phyloP scores from a whole-genome alignment of 208 protist genomes.

The Trypanosoma caninum region DNA sequence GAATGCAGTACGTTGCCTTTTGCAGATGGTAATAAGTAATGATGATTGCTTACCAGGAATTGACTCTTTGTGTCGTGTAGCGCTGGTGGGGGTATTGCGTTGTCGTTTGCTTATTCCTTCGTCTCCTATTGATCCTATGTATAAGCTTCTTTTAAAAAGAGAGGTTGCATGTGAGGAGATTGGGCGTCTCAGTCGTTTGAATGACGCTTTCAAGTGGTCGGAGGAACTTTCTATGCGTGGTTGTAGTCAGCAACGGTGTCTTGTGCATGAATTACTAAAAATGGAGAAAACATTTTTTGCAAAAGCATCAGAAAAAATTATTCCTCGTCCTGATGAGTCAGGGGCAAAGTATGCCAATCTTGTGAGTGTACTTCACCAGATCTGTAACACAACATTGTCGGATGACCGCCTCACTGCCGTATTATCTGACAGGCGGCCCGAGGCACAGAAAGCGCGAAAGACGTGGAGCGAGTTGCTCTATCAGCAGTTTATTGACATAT shows the following conservation, averaged over 20 bases:
- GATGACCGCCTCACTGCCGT: conserved; percentile 55
- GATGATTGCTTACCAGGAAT: background rate
- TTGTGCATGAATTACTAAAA: conserved; percentile 34
- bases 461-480: conserved; percentile 77
- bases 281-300: conserved; percentile 34
- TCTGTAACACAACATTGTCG: conserved; percentile 56
- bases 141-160: conserved; percentile 46
- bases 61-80: conserved; percentile 40
- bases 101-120: conserved; percentile 77
- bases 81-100: conserved; percentile 62
- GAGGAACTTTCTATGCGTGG: conserved; percentile 51
- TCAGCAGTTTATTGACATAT: conserved; percentile 60
- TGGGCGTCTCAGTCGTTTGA: conserved; percentile 39
- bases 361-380: conserved; percentile 57
- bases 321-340: conserved; percentile 54
- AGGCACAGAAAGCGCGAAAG: conserved; percentile 20
- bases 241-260: conserved; percentile 29
- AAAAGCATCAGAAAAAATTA: conserved; percentile 32
- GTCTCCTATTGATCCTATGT: conserved; percentile 83
- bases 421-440: conserved; percentile 3
- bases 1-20: conserved; percentile 22
- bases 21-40: conserved; percentile 13
- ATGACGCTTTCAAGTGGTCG: conserved; percentile 60
- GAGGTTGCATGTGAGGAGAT: conserved; percentile 40
- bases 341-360: conserved; percentile 77